phyloP scores from a whole-genome alignment of 768 basidiomycete genomes.

The Psilocybe cubensis region DNA sequence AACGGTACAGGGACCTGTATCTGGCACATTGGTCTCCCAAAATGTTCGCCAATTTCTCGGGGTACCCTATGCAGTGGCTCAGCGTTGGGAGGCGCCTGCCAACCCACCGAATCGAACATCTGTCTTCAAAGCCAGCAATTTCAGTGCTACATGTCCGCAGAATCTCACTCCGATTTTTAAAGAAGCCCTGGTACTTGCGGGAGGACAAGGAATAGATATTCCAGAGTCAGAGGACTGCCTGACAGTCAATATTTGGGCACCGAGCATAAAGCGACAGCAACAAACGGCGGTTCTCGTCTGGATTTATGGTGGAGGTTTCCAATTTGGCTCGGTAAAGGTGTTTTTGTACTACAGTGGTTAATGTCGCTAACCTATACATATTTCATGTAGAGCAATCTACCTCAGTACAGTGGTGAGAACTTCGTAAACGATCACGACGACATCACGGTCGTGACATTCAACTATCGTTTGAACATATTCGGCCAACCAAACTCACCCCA shows the following conservation, averaged over 20 bases:
- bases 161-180: slow-evolving; percentile 16
- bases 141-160: slow-evolving; percentile 35
- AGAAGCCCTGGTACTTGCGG: slow-evolving; percentile 28
- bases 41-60: slow-evolving; percentile 39
- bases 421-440: slow-evolving; percentile 37
- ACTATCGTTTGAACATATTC: slow-evolving; percentile 44
- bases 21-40: slow-evolving; percentile 26
- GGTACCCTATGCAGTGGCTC: slow-evolving; percentile 36
- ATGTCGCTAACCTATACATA: neutral
- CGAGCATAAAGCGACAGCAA: slow-evolving; percentile 32
- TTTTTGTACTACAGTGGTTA: neutral
- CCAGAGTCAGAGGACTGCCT: slow-evolving; percentile 40
- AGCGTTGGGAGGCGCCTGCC: slow-evolving; percentile 36
- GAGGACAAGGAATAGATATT: slow-evolving; percentile 27
- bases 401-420: slow-evolving; percentile 30
- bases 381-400: slow-evolving; percentile 27
- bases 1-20: slow-evolving; percentile 35
- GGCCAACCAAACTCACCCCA: slow-evolving; percentile 44
- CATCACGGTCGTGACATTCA: slow-evolving; percentile 38
- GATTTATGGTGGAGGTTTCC: slow-evolving; percentile 42
- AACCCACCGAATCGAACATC: slow-evolving; percentile 20
- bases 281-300: slow-evolving; percentile 40
- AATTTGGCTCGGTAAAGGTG: slow-evolving; percentile 40
- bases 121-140: slow-evolving; percentile 29
- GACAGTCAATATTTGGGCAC: slow-evolving; percentile 44